Percentiles rank a stretch among this genome's conserved stretches.
phyloP scores from a whole-genome alignment of 345 rosid species.

The Toxicodendron radicans region DNA sequence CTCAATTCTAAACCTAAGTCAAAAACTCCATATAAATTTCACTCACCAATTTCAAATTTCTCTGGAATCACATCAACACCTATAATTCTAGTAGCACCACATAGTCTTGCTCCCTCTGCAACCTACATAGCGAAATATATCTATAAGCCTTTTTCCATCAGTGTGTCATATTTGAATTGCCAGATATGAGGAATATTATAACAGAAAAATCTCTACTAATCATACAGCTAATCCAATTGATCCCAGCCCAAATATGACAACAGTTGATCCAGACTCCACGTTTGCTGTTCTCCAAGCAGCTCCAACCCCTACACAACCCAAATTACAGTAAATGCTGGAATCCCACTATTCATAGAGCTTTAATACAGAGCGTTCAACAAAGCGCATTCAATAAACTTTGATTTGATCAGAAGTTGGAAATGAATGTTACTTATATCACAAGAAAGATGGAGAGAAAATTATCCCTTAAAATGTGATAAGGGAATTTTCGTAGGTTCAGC shows the following conservation, averaged over 20 bases:
- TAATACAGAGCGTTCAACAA: not conserved
- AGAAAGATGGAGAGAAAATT: not conserved
- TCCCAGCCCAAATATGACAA: slow-evolving; percentile 85
- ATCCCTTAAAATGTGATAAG: not conserved
- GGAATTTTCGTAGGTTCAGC: not conserved
- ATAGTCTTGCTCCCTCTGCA: slow-evolving; percentile 77
- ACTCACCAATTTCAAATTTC: slow-evolving; percentile 71
- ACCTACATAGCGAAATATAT: slow-evolving; percentile 43
- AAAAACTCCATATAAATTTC: not conserved
- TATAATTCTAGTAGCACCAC: slow-evolving; percentile 79
- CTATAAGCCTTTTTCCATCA: not conserved
- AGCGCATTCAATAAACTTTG: too few relatives aligned
- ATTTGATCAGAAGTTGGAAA: not conserved
- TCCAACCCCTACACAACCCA: slow-evolving; percentile 60
- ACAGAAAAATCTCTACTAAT: not conserved
- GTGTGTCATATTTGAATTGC: not conserved
- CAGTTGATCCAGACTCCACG: slow-evolving; percentile 82
- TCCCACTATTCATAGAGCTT: not conserved
- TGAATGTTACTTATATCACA: not conserved
- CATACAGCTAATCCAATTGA: slow-evolving; percentile 85
- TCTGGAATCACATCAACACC: slow-evolving; percentile 68
- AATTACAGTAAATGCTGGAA: not conserved
- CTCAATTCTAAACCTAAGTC: not conserved
- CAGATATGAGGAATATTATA: not conserved
- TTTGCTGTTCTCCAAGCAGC: slow-evolving; percentile 85